Conservation (phyloP, 495 filamentous ascomycete genomes). For the Aspergillus asperescens region DNA sequence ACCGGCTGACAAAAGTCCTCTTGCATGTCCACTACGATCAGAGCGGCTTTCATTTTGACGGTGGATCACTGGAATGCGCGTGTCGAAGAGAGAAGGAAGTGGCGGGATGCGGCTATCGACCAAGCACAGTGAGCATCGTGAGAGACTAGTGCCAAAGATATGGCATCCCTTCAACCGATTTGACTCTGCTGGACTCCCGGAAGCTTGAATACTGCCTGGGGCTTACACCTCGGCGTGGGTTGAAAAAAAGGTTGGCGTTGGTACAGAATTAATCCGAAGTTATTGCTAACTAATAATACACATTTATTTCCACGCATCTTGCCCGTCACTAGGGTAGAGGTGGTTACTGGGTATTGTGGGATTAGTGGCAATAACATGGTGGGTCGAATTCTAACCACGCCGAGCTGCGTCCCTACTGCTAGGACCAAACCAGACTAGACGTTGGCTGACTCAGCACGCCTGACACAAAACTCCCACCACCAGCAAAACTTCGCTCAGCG, state of each 20-base stretch:
- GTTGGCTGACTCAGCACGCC: conserved; percentile 27
- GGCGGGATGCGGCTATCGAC: neutral
- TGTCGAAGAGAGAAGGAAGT: neutral
- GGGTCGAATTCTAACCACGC: too few relatives aligned
- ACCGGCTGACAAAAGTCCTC: conserved; percentile 96
- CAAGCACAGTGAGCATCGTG: neutral
- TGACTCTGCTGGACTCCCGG: neutral
- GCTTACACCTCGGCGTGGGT: too few relatives aligned
- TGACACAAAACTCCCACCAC: conserved; percentile 20
- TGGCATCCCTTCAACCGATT: neutral
- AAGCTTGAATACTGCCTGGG: neutral
- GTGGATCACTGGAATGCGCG: neutral
- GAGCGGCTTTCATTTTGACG: conserved; percentile 45
- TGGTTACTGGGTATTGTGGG: too few relatives aligned
- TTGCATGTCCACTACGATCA: conserved; percentile 84
- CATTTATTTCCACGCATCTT: too few relatives aligned
- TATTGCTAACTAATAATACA: too few relatives aligned
- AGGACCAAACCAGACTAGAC: neutral
- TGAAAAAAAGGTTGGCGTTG: too few relatives aligned
- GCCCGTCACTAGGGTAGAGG: too few relatives aligned
- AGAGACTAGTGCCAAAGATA: neutral
- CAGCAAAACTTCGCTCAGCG: conserved; percentile 15
- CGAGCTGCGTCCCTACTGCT: too few relatives aligned
- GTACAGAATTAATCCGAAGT: too few relatives aligned
- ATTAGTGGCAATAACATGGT: too few relatives aligned